These are phyloP conservation scores for Chiua sp. DNA, from an alignment of 1,284 basidiomycete genomes.

Conservation along the genomic window DNA sequence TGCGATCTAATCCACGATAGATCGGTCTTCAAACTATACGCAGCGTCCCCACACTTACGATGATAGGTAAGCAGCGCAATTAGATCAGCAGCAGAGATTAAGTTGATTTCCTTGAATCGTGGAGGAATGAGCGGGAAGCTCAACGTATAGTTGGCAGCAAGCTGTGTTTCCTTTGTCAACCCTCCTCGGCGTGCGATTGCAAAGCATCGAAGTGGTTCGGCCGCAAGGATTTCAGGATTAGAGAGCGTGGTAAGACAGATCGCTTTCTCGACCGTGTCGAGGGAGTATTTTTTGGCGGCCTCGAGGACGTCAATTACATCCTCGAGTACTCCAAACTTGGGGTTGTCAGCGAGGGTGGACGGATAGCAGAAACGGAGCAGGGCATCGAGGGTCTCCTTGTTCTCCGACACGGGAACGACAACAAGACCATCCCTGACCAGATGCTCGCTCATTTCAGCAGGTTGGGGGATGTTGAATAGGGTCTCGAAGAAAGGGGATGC, in stretches of 20 bases:
- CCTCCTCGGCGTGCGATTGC: constrained; percentile 16
- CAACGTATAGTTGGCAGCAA: constrained; percentile 23
- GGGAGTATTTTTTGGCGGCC: constrained; percentile 26
- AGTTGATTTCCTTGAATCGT: constrained; percentile 20
- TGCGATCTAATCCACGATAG: constrained; percentile 22
- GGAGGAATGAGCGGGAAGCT: constrained; percentile 15
- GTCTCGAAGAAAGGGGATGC: constrained; percentile 47
- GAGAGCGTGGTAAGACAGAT: constrained; percentile 11
- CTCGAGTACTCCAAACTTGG: constrained; percentile 11
- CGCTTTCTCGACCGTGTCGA: constrained; percentile 22
- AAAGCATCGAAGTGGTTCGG: constrained; percentile 24
- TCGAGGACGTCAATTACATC: constrained; percentile 21
- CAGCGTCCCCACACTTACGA: constrained; percentile 15
- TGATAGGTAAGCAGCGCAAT: constrained; percentile 30
- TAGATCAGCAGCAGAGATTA: constrained; percentile 22
- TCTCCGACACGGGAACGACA: constrained; percentile 21
- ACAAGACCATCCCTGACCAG: constrained; percentile 23
- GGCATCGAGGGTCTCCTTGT: constrained; percentile 18
- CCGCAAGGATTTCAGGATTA: constrained; percentile 17
- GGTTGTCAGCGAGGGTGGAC: constrained; percentile 27
- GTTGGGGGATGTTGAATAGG: constrained; percentile 49
- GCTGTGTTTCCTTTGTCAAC: constrained; percentile 9
- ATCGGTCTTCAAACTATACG: constrained; percentile 11
- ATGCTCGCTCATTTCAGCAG: constrained; percentile 12
- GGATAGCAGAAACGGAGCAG: constrained; percentile 33